Evolutionary conservation across 2,329 filamentous ascomycete genomes (phyloP).

Genomic region (Mycosphaerella sp.): DNA sequence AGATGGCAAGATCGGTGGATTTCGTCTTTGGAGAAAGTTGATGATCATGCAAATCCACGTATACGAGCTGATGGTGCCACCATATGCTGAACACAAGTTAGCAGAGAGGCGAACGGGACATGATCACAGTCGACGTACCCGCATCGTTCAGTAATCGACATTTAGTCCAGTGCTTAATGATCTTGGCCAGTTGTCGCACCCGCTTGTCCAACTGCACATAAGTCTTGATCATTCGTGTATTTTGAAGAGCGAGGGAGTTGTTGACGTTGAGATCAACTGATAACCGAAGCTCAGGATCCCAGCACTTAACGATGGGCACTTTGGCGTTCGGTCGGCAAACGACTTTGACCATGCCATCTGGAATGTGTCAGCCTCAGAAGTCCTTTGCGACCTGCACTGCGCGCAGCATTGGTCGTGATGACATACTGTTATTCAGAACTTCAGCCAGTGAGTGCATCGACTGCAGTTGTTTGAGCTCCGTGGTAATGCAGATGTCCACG

Average conservation of each 20-base stretch:
- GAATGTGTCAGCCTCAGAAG: slow-evolving; percentile 22
- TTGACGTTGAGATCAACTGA: slow-evolving; percentile 99
- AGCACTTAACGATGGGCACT: slow-evolving; percentile 97
- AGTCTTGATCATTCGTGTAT: slow-evolving; percentile 95
- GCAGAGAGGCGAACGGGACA: neutral
- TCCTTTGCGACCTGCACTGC: neutral
- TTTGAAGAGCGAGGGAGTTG: slow-evolving; percentile 89
- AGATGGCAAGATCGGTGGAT: slow-evolving; percentile 76
- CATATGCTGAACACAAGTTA: slow-evolving; percentile 57
- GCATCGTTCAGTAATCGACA: slow-evolving; percentile 90
- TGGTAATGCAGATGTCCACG: slow-evolving; percentile 97
- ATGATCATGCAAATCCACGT: slow-evolving; percentile 99
- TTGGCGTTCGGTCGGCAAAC: slow-evolving; percentile 93
- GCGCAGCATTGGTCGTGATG: neutral
- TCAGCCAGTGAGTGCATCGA: slow-evolving; percentile 86
- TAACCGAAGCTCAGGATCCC: slow-evolving; percentile 85
- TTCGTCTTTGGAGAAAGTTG: slow-evolving; percentile 84
- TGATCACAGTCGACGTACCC: slow-evolving; percentile 52
- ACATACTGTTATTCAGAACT: slow-evolving; percentile 75
- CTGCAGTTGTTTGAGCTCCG: slow-evolving; percentile 78
- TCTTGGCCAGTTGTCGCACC: slow-evolving; percentile 88
- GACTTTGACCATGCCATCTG: slow-evolving; percentile 94
- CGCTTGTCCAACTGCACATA: slow-evolving; percentile 91
- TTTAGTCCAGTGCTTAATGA: slow-evolving; percentile 96
- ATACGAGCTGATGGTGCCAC: slow-evolving; percentile 93